Conservation (phyloP, 2,329 filamentous ascomycete genomes). For the Hypoxylon sp. region DNA sequence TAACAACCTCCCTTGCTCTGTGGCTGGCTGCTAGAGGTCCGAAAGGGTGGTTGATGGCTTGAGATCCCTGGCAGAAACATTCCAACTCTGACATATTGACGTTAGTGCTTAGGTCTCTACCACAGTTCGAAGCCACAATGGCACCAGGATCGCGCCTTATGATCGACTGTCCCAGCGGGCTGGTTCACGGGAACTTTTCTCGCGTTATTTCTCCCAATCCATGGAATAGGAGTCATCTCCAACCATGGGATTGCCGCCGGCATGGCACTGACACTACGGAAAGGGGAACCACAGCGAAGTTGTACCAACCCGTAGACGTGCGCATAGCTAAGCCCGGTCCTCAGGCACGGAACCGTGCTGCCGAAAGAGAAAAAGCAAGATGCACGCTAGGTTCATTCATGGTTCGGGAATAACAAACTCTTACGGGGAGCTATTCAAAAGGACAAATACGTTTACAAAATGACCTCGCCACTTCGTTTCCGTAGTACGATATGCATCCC, state of each 20-base stretch:
- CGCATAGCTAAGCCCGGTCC: slow-evolving; percentile 16
- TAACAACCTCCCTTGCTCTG: slow-evolving; percentile 34
- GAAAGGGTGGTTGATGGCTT: slow-evolving; percentile 37
- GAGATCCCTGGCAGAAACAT: slow-evolving; percentile 30
- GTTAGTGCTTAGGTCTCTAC: slow-evolving; percentile 20
- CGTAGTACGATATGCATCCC: slow-evolving; percentile 19
- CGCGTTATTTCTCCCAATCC: slow-evolving; percentile 32
- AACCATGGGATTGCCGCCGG: slow-evolving; percentile 16
- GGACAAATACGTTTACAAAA: slow-evolving; percentile 17
- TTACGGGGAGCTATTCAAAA: slow-evolving; percentile 8
- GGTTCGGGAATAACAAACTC: slow-evolving; percentile 30
- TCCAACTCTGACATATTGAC: slow-evolving; percentile 24
- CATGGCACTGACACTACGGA: slow-evolving; percentile 13
- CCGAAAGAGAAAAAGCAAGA: slow-evolving; percentile 28
- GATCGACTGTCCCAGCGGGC: slow-evolving; percentile 30
- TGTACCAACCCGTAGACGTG: slow-evolving; percentile 29
- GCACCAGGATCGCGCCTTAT: slow-evolving; percentile 27
- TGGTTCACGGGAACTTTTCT: slow-evolving; percentile 32
- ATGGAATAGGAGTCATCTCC: slow-evolving; percentile 29
- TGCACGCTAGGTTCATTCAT: slow-evolving; percentile 25
- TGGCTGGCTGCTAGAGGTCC: slow-evolving; percentile 32
- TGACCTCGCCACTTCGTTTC: slow-evolving; percentile 23
- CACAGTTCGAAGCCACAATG: slow-evolving; percentile 15
- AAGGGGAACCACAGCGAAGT: slow-evolving; percentile 27
- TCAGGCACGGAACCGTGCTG: slow-evolving; percentile 32